Percentiles rank a stretch among this genome's conserved stretches.
These are phyloP conservation scores for Penicillium expansum DNA, from an alignment of 2,329 filamentous ascomycete species.

Conservation along the genomic window DNA sequence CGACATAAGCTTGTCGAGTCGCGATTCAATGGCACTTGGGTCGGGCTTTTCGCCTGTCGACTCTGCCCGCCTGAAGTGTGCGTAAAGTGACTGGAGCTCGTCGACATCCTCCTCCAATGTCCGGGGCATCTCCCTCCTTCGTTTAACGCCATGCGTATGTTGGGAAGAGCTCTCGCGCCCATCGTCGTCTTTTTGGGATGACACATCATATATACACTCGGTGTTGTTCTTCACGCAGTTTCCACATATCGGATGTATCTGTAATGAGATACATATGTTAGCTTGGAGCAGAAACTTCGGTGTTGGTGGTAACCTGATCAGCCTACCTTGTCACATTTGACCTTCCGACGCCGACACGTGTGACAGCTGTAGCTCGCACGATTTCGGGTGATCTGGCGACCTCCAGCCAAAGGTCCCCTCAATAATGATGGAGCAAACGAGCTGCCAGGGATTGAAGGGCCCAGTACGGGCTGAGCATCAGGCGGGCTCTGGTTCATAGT, in stretches of 20 bases:
- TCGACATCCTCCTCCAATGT: slow-evolving; percentile 32
- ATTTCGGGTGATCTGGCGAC: slow-evolving; percentile 48
- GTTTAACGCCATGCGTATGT: slow-evolving; percentile 34
- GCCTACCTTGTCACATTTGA: slow-evolving; percentile 47
- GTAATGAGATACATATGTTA: background rate
- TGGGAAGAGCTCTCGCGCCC: slow-evolving; percentile 12
- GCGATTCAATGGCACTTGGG: slow-evolving; percentile 42
- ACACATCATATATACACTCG: slow-evolving; percentile 44
- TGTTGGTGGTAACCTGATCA: background rate
- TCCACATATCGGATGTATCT: slow-evolving; percentile 47
- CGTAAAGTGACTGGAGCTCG: slow-evolving; percentile 34
- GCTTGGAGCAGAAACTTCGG: background rate
- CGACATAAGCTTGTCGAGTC: slow-evolving; percentile 44
- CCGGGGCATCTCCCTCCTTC: slow-evolving; percentile 32
- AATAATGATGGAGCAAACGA: slow-evolving; percentile 8
- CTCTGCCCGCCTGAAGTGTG: slow-evolving; percentile 27
- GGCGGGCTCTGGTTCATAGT: slow-evolving; percentile 18
- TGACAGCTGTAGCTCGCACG: slow-evolving; percentile 49
- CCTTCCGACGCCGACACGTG: slow-evolving; percentile 47
- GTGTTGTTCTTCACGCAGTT: slow-evolving; percentile 46
- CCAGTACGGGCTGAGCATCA: slow-evolving; percentile 5
- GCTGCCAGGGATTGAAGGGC: slow-evolving; percentile 3
- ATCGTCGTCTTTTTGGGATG: slow-evolving; percentile 26
- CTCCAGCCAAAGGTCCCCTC: slow-evolving; percentile 23
- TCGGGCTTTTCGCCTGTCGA: slow-evolving; percentile 27